phyloP scores from a whole-genome alignment of 805 yeast genomes.

The Tetrapisispora taiwanensis region DNA sequence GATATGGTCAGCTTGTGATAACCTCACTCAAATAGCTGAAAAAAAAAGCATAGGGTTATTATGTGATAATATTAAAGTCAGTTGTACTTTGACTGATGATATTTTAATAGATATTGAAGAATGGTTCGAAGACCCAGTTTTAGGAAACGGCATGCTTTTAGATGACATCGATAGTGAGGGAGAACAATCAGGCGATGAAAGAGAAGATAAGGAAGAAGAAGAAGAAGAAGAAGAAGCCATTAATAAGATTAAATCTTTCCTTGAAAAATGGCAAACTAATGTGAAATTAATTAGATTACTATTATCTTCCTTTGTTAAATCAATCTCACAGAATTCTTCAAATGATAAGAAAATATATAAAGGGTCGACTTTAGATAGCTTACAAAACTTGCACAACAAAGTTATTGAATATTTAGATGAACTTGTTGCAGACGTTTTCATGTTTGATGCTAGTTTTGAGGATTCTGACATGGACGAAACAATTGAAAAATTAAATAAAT shows the following conservation, averaged over 20 bases:
- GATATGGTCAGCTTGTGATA: conserved; percentile 62
- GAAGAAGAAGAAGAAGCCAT: conserved; percentile 28
- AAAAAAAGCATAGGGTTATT: conserved; percentile 48
- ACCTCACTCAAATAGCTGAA: conserved; percentile 32
- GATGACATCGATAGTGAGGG: conserved; percentile 24
- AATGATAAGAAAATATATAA: conserved; percentile 8
- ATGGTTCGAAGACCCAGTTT: conserved; percentile 56
- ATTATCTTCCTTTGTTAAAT: conserved; percentile 46
- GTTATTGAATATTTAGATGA: conserved; percentile 46
- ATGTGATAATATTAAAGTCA: conserved; percentile 32
- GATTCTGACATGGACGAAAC: conserved; percentile 19
- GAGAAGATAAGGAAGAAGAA: conserved; percentile 26
- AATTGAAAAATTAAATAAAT: conserved; percentile 18
- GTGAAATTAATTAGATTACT: conserved; percentile 46
- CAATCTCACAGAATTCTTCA: conserved; percentile 38
- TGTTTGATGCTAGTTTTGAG: conserved; percentile 28
- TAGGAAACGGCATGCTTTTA: conserved; percentile 31
- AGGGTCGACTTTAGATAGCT: conserved; percentile 39
- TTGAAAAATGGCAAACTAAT: conserved; percentile 37
- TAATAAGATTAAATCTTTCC: conserved; percentile 29
- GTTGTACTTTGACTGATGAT: conserved; percentile 41
- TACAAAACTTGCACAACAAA: conserved; percentile 34
- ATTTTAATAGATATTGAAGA: conserved; percentile 57
- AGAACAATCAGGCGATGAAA: conserved; percentile 18
- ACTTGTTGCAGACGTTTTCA: conserved; percentile 46